Conservation (phyloP, 108 stramenopile genomes). For the Cyclotella sp. region DNA sequence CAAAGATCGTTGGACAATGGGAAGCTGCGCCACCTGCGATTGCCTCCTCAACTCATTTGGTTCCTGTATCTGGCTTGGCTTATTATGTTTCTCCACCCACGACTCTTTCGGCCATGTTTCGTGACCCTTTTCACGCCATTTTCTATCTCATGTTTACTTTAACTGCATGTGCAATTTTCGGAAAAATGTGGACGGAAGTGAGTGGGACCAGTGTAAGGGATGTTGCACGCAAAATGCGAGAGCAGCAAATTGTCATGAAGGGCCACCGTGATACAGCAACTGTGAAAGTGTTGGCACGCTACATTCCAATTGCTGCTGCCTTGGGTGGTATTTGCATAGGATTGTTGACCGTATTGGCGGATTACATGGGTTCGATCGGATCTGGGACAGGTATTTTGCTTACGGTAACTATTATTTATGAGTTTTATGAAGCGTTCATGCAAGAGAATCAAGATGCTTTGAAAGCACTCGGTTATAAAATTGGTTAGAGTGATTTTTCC, state of each 20-base stretch:
- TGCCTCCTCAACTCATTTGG: conserved; percentile 78
- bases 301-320: conserved; percentile 99
- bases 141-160: conserved; percentile 98
- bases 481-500: conserved; percentile 3
- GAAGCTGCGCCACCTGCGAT: conserved; percentile 60
- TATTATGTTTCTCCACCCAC: conserved; percentile 99
- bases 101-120: conserved; percentile 89
- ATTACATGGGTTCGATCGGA: conserved; percentile 96
- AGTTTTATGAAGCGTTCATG: conserved; percentile 92
- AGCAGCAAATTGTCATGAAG: conserved; percentile 99
- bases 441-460: conserved; percentile 62
- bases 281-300: conserved; percentile 94
- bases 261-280: conserved; percentile 96
- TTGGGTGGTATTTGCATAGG: conserved; percentile 99
- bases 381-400: conserved; percentile 96
- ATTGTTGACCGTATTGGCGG: conserved; percentile 95
- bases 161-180: conserved; percentile 97
- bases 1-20: conserved; percentile 97
- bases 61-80: conserved; percentile 96
- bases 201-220: conserved; percentile 97
- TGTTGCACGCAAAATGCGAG: conserved; percentile 98
- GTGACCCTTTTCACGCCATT: conserved; percentile 98
- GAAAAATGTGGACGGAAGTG: conserved; percentile 99
- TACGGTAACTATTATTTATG: conserved; percentile 98
- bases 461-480: conserved; percentile 9